Evolutionary conservation across 2,329 filamentous ascomycete species (phyloP).

Genomic region (Phaeosphaeria sp.): DNA sequence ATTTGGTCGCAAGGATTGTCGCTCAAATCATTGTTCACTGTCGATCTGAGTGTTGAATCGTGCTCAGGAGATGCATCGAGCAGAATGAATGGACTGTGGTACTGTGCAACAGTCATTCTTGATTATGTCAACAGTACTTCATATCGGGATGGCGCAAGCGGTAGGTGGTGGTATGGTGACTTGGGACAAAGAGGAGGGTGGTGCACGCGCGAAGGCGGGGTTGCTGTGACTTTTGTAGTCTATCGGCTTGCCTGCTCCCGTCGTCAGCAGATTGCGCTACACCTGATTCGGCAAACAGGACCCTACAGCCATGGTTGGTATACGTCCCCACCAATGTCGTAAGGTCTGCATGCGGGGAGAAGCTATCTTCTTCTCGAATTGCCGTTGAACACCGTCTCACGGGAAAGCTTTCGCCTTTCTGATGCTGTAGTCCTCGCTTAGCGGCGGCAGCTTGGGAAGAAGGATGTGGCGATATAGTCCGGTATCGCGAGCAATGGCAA

Average conservation of each 20-base stretch:
- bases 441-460: constrained; percentile 23
- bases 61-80: neutral
- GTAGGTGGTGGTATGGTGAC: neutral
- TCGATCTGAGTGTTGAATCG: neutral
- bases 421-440: constrained; percentile 31
- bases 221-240: constrained; percentile 28
- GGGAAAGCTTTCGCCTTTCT: constrained; percentile 32
- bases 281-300: constrained; percentile 33
- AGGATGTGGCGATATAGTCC: constrained; percentile 22
- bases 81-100: neutral
- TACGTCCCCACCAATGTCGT: constrained; percentile 36
- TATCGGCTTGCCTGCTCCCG: constrained; percentile 11
- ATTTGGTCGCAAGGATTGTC: neutral
- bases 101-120: neutral
- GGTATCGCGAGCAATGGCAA: constrained; percentile 28
- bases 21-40: neutral
- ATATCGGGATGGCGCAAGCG: neutral
- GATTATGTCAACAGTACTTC: neutral
- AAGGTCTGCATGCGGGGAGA: constrained; percentile 31
- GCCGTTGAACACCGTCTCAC: constrained; percentile 16
- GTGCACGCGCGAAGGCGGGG: constrained; percentile 32
- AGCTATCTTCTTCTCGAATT: constrained; percentile 12
- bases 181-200: neutral
- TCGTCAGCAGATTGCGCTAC: constrained; percentile 17
- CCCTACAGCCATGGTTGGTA: constrained; percentile 24